Conservation (phyloP, 75 land plant genomes). For the Picea sitchensis region DNA sequence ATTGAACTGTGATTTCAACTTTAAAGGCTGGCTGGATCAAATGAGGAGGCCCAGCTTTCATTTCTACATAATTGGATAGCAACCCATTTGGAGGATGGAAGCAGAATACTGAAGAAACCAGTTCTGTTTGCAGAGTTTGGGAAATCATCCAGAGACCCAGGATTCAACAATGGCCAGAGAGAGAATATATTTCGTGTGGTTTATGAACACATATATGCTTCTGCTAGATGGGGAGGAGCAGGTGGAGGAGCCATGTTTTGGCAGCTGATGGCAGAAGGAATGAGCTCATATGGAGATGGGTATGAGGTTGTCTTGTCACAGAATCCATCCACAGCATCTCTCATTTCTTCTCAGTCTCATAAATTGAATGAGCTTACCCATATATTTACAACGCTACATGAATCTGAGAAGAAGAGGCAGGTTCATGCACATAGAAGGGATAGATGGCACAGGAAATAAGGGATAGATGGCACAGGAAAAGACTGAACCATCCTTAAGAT, state of each 20-base stretch:
- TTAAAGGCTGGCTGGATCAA: slow-evolving; percentile 36
- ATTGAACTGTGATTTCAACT: no score
- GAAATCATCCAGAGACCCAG: slow-evolving; percentile 16
- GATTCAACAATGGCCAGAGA: slow-evolving; percentile 8
- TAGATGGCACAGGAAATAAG: no score
- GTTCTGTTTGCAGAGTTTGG: slow-evolving; percentile 58
- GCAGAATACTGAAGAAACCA: slow-evolving; percentile 34
- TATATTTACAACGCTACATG: no score
- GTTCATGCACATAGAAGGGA: no score
- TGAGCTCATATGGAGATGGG: slow-evolving; percentile 16
- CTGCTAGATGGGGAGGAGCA: slow-evolving; percentile 27
- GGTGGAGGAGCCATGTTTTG: slow-evolving; percentile 40
- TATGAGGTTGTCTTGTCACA: slow-evolving; percentile 15
- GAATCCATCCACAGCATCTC: not conserved
- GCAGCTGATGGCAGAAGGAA: slow-evolving; percentile 24
- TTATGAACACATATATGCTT: slow-evolving; percentile 33
- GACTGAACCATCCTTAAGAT: no score
- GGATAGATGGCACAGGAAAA: no score
- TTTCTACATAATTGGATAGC: slow-evolving; percentile 38
- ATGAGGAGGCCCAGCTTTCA: slow-evolving; percentile 17
- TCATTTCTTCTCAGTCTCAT: not conserved
- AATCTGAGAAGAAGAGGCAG: no score
- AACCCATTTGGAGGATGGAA: slow-evolving; percentile 32
- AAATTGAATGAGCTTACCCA: not conserved
- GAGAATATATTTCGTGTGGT: slow-evolving; percentile 14